phyloP scores from a whole-genome alignment of 257 asterid genomes.

The Handroanthus guayacan region DNA sequence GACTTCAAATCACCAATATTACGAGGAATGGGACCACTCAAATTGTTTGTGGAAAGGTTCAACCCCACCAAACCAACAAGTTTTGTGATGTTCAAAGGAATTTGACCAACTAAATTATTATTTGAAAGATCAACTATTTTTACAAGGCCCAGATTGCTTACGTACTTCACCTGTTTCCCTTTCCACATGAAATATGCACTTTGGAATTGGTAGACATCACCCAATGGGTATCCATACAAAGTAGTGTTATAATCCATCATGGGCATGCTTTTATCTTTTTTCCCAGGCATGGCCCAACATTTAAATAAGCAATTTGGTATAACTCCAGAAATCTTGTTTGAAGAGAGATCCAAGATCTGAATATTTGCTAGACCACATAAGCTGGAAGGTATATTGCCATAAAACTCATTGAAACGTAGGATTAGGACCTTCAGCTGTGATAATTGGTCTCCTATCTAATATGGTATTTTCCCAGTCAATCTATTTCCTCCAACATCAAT shows the following conservation, averaged over 20 bases:
- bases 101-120: background rate
- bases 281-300: conserved; percentile 10
- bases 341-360: conserved; percentile 37
- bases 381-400: conserved; percentile 26
- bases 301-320: conserved; percentile 30
- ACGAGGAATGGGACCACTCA: too few relatives aligned
- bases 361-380: conserved; percentile 12
- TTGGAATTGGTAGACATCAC: background rate
- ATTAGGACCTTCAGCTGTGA: background rate
- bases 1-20: too few relatives aligned
- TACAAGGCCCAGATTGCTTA: background rate
- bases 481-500: conserved; percentile 20
- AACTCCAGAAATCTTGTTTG: conserved; percentile 28
- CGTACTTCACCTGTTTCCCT: background rate
- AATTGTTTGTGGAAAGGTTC: conserved; percentile 29
- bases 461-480: conserved; percentile 24
- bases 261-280: background rate
- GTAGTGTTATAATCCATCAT: too few relatives aligned
- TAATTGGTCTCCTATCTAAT: conserved; percentile 22
- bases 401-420: background rate
- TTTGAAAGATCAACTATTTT: conserved; percentile 18
- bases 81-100: conserved; percentile 24
- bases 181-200: conserved; percentile 23
- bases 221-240: too few relatives aligned
- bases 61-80: conserved; percentile 14